A percentile compares a stretch with the other conserved stretches of the same genome.
phyloP scores from a whole-genome alignment of 768 basidiomycete species.

The Cantharellus anzutake region DNA sequence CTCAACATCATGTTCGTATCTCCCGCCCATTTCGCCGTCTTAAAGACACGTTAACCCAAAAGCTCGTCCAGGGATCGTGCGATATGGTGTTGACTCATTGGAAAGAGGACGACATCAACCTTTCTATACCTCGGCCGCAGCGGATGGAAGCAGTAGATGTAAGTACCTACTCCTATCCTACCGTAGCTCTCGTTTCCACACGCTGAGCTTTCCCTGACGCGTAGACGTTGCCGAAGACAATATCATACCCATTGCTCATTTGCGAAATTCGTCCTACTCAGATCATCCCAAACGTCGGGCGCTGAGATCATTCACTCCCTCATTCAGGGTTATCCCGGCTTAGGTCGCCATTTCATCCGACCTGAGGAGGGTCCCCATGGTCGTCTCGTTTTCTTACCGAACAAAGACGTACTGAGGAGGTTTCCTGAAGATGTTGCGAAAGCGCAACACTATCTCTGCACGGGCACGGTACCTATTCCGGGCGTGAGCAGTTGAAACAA shows the following conservation, averaged over 20 bases:
- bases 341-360: background rate
- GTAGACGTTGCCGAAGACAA: background rate
- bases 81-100: conserved; percentile 1
- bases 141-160: conserved; percentile 3
- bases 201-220: background rate
- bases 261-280: background rate
- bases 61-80: background rate
- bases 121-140: conserved; percentile 4
- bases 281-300: background rate
- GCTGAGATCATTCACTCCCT: background rate
- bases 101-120: conserved; percentile 4
- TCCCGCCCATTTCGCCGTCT: background rate
- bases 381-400: background rate
- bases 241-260: background rate
- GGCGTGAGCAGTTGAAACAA: no score
- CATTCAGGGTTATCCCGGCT: background rate
- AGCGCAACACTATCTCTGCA: no score
- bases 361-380: background rate
- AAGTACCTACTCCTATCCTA: background rate
- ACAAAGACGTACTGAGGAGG: background rate
- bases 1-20: background rate
- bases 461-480: no score
- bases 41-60: background rate
- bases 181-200: background rate
- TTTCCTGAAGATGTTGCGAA: background rate